Percentiles rank a stretch among this genome's conserved stretches.
phyloP scores from a whole-genome alignment of 2,329 filamentous ascomycete genomes.

The Mycosphaerella sp. region DNA sequence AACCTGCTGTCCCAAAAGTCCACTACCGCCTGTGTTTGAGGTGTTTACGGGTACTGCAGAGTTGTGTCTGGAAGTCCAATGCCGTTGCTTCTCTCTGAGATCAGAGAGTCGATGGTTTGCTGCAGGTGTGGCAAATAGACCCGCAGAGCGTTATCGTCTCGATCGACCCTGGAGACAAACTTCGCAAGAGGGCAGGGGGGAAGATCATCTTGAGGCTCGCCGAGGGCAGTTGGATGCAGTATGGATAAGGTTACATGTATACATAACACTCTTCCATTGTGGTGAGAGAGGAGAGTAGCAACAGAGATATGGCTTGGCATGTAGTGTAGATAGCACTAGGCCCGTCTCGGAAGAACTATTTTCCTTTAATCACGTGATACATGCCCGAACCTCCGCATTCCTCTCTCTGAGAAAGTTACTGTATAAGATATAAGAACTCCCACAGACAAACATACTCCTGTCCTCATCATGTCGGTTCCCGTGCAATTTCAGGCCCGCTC shows the following conservation, averaged over 20 bases:
- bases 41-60: conserved; percentile 69
- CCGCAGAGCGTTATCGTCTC: conserved; percentile 64
- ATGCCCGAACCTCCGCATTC: not conserved
- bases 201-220: no score
- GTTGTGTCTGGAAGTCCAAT: conserved; percentile 19
- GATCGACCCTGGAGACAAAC: conserved; percentile 64
- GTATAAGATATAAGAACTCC: not conserved
- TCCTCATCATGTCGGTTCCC: conserved; percentile 29
- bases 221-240: no score
- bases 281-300: no score
- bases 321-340: no score
- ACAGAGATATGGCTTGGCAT: no score
- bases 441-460: not conserved
- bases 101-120: conserved; percentile 65
- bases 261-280: no score
- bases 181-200: no score
- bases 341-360: no score
- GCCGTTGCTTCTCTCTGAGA: conserved; percentile 49
- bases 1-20: conserved; percentile 61
- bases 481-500: conserved; percentile 53
- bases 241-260: no score
- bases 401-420: not conserved
- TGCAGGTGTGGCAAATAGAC: conserved; percentile 75
- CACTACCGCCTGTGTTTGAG: conserved; percentile 60
- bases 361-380: no score